Conservation (phyloP, 2,329 filamentous ascomycete species). For the Corinectria fuckeliana region DNA sequence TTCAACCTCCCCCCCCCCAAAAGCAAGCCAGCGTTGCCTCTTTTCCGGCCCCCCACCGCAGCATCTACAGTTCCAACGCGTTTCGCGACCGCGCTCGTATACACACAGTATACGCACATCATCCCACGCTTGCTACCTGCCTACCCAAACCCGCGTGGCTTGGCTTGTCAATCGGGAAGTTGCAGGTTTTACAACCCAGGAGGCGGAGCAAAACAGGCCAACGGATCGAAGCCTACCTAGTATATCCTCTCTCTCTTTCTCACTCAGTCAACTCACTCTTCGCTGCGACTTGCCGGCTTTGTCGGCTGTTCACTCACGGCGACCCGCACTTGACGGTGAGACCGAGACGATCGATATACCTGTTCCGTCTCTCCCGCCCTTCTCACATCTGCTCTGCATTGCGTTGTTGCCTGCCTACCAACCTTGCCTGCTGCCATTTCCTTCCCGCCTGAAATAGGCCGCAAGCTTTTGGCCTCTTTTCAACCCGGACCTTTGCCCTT, state of each 20-base stretch:
- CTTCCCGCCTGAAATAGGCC: too few species aligned
- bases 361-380: not conserved
- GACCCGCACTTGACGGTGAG: not conserved
- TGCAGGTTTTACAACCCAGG: slow-evolving; percentile 8
- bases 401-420: not conserved
- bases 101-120: not conserved
- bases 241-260: not conserved
- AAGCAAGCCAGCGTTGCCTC: not conserved
- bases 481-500: too few species aligned
- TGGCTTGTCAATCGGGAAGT: slow-evolving; percentile 1
- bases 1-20: not conserved
- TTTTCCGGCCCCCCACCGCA: too few species aligned
- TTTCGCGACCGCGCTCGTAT: not conserved
- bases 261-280: not conserved
- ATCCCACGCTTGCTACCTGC: too few species aligned
- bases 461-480: too few species aligned
- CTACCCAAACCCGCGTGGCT: not conserved
- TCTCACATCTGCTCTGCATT: not conserved
- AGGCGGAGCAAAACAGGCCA: not conserved
- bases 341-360: not conserved
- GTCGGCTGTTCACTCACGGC: not conserved
- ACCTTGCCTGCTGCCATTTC: too few species aligned
- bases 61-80: not conserved
- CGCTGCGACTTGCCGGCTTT: not conserved
- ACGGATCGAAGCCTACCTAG: too few species aligned